phyloP scores from a whole-genome alignment of 768 basidiomycete species.

The Hygrophoropsis aurantiaca region DNA sequence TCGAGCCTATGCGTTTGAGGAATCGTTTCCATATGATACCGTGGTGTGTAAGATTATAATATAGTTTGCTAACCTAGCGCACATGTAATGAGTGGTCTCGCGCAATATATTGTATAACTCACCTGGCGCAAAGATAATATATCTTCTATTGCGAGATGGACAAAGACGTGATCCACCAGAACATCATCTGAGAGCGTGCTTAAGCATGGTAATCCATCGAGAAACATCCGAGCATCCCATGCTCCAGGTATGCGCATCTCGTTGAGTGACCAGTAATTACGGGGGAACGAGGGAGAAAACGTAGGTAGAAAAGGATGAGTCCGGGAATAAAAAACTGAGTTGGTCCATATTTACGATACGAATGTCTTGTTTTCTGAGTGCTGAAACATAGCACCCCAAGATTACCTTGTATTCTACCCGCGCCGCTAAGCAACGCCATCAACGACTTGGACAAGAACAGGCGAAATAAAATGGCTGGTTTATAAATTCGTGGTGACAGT shows the following conservation, averaged over 20 bases:
- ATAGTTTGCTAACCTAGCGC: conserved; percentile 53
- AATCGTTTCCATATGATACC: conserved; percentile 70
- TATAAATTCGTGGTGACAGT: conserved; percentile 10
- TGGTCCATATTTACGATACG: conserved; percentile 17
- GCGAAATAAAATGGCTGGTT: too few relatives aligned
- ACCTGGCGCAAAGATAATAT: conserved; percentile 37
- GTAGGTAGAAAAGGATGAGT: conserved; percentile 12
- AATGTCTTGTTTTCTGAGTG: conserved; percentile 14
- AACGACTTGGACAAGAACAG: too few relatives aligned
- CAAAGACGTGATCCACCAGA: conserved; percentile 35
- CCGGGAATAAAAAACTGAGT: conserved; percentile 14
- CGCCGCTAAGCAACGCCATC: conserved; percentile 13
- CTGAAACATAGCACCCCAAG: background rate
- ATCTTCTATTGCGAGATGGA: conserved; percentile 36
- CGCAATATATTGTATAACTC: conserved; percentile 10
- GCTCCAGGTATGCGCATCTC: conserved; percentile 13
- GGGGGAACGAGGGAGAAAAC: background rate
- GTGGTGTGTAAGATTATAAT: conserved; percentile 65
- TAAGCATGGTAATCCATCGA: conserved; percentile 28
- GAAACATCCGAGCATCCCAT: conserved; percentile 23
- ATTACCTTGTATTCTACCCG: conserved; percentile 20
- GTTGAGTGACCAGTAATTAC: too few relatives aligned
- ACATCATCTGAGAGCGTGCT: conserved; percentile 37
- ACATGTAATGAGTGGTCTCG: background rate
- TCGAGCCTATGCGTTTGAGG: conserved; percentile 51